Conservation (phyloP, 2,329 filamentous ascomycete species). For the Trichophyton mentagrophytes region DNA sequence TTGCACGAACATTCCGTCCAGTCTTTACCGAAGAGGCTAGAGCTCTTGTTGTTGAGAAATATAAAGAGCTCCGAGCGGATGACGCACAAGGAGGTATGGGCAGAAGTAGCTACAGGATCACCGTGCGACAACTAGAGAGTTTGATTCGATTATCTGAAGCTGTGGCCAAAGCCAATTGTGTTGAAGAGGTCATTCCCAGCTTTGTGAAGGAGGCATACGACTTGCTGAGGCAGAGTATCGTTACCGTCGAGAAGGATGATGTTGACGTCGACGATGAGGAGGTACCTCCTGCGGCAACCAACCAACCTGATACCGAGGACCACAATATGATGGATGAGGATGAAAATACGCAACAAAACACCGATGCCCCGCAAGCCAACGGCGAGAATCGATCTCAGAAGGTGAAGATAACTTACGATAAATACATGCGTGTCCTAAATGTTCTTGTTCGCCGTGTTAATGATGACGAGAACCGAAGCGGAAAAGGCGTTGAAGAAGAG, state of each 20-base stretch:
- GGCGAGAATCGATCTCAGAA: slow-evolving; percentile 39
- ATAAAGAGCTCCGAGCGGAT: slow-evolving; percentile 87
- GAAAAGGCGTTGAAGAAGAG: slow-evolving; percentile 75
- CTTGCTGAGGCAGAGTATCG: slow-evolving; percentile 84
- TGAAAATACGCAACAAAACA: slow-evolving; percentile 38
- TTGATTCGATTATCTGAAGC: slow-evolving; percentile 92
- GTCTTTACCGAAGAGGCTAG: slow-evolving; percentile 84
- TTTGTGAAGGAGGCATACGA: slow-evolving; percentile 91
- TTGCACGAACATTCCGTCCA: slow-evolving; percentile 85
- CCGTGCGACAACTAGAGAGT: slow-evolving; percentile 86
- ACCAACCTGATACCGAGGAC: slow-evolving; percentile 21
- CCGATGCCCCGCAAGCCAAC: slow-evolving; percentile 36
- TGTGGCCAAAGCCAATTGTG: slow-evolving; percentile 96
- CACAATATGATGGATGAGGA: slow-evolving; percentile 30
- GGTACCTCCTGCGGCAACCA: slow-evolving; percentile 34
- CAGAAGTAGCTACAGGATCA: slow-evolving; percentile 93
- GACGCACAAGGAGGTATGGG: slow-evolving; percentile 90
- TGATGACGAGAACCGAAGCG: slow-evolving; percentile 61
- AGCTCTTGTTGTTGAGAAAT: slow-evolving; percentile 72
- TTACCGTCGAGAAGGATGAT: slow-evolving; percentile 95
- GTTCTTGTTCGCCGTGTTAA: slow-evolving; percentile 69
- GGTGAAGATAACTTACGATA: slow-evolving; percentile 89
- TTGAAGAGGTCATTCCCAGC: slow-evolving; percentile 68
- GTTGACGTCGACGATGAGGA: slow-evolving; percentile 83
- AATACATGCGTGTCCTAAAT: slow-evolving; percentile 85